Base-by-base conservation (phyloP, 1,139 yeast genomes). In the Yamadazyma membranifaciens region DNA sequence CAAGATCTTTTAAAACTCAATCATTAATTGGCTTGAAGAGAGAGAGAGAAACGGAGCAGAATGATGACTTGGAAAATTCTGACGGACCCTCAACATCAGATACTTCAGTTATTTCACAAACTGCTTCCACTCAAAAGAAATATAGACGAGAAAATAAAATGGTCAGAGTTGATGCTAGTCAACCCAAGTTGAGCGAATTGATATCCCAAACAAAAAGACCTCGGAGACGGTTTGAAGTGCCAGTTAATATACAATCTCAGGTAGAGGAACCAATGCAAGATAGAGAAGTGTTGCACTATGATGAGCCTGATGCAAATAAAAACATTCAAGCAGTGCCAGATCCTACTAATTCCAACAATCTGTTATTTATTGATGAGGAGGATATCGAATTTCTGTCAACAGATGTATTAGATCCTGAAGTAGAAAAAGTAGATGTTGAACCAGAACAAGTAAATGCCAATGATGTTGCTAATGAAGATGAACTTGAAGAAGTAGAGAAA, bases 1-100 rank as follows among this genome's bases (percentile, higher is more conserved):
- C 89, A 2, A 69, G 97, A 36, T 75, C 78, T 4, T 91, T 81
- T 57, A 73, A 78, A 43, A 75, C 92, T 0, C 94, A 87, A 51
- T 73, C 81, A 1, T 63, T 81, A 9, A 39, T 46, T n/a, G 20
- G 39, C 14, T 51, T 49, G 43, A 45, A 49, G 49, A 50, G 42
- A 49, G 41, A 37, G 37, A 56, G 44, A 16, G 52, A 36, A 9
- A 7, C 3, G n/a, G 11, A 9, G 10, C 28, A 26, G 12, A 4
- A 10, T 9, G 14, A 27, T 14, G 33, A 49, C n/a, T 52, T 45
- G 6, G 48, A 46, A n/a, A 47, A 51, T 11, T 46, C 42, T 7
- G 10, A 15, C 13, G 36, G 15, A 9, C 28, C 28, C 5, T 10
- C 12, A 10, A 7, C 28, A 6, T 31, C 33, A 16, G 33, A n/a